Base-by-base conservation (phyloP, 2,329 filamentous ascomycete genomes). In the Didymella keratinophila region DNA sequence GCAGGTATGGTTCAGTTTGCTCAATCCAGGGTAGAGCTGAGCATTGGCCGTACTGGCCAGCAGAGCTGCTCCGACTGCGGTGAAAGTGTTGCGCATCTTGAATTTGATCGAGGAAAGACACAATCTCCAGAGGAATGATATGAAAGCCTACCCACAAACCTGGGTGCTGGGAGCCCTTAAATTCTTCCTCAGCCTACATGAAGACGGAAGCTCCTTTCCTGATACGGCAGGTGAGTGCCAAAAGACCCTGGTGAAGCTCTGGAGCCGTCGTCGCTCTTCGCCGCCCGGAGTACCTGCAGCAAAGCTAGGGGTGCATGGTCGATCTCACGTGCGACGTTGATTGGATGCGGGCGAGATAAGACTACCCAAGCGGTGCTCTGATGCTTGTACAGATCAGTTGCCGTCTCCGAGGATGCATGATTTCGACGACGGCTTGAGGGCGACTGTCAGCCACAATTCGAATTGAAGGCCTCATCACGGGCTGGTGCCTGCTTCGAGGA, bases 1-100 rank as follows among this genome's bases (percentile, higher is more conserved):
- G 67, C 86, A 87, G 11, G 83, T 86, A 70, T 87, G 85, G 71
- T 87, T 87, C 42, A 79, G 69, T 18, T 78, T 77, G 62, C 78
- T 83, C 61, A 84, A 76, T 53, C 79, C 77, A 51, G 71, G 72
- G 45, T 83, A 83, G 5, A 82, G 72, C 57, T 78, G 75, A 21
- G 79, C 80, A 7, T 56, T 66, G 37, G 68, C 61, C 12, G 59
- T 53, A 30, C 58, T 59, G 4, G 60, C 64, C 12, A 74, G 62
- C 30, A 74, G 52, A 47, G 66, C 60, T 11, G 63, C 62, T 52
- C 52, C 64, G 10, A 61, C 64, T 56, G 48, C 61, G 18, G 63
- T 41, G 23, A 60, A 60, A 21, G 50, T 56, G 34, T 42, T 50
- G 56, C 53, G 67, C 73, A 75, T 76, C 14, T 50, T 72, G 52